Evolutionary conservation across 2,329 filamentous ascomycete genomes (phyloP).

Genomic region (Graphilbum ipis-grandicollis): DNA sequence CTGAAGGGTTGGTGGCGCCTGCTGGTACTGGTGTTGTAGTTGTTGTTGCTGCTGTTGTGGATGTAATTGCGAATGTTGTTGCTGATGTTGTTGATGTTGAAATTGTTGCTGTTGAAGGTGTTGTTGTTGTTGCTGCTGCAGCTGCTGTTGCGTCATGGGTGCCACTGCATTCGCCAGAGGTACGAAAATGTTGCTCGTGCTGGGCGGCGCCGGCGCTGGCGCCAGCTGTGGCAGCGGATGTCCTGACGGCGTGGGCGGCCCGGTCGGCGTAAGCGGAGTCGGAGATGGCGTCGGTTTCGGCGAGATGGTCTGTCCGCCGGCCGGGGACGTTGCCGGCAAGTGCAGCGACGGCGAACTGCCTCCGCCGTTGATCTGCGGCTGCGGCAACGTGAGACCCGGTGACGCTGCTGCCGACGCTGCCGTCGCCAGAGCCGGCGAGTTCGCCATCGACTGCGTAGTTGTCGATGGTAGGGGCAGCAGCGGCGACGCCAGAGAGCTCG

Average conservation of each 20-base stretch:
- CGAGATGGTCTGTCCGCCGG: not conserved
- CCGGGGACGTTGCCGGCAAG: no score
- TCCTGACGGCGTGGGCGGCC: constrained; percentile 5
- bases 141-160: no score
- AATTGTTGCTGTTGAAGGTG: no score
- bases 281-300: constrained; percentile 2
- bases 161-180: constrained; percentile 1
- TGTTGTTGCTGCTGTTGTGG: no score
- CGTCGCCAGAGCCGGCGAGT: not conserved
- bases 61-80: no score
- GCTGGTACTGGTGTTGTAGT: no score
- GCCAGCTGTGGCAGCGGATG: constrained; percentile 5
- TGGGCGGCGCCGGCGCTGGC: not conserved
- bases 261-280: constrained; percentile 7
- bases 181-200: constrained; percentile 3
- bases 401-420: not conserved
- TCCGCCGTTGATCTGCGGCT: no score
- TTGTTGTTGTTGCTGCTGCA: no score
- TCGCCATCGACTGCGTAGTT: not conserved
- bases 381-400: not conserved
- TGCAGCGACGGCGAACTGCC: no score
- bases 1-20: constrained; percentile 2
- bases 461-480: not conserved
- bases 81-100: no score
- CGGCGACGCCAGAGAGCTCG: constrained; percentile 8